Percentiles rank a stretch among this genome's conserved stretches.
These are phyloP conservation scores for Babesia gibsoni DNA, from an alignment of 169 alveolate genomes.

Conservation along the genomic window DNA sequence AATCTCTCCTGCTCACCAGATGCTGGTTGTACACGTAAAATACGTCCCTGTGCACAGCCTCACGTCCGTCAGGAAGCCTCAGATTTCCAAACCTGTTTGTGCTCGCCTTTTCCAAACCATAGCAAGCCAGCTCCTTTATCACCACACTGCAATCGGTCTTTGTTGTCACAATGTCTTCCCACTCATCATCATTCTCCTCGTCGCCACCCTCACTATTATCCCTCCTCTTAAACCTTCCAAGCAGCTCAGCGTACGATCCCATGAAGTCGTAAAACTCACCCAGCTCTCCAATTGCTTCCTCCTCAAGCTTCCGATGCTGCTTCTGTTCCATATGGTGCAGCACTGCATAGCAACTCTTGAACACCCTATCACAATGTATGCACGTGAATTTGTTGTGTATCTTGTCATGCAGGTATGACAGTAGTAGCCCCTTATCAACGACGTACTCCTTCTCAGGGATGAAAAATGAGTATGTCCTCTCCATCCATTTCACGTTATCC, in stretches of 20 bases:
- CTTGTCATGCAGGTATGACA: slow-evolving; percentile 65
- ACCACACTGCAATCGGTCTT: slow-evolving; percentile 40
- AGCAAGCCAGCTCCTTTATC: slow-evolving; percentile 5
- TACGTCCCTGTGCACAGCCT: slow-evolving; percentile 79
- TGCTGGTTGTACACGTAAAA: slow-evolving; percentile 81
- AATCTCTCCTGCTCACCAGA: slow-evolving; percentile 27
- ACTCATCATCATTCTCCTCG: slow-evolving; percentile 65
- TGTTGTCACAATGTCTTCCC: slow-evolving; percentile 68
- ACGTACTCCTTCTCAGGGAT: slow-evolving; percentile 72
- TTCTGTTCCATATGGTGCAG: slow-evolving; percentile 72
- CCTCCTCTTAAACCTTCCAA: background rate
- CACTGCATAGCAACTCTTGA: slow-evolving; percentile 66
- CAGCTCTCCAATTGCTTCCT: slow-evolving; percentile 49
- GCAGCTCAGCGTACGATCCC: slow-evolving; percentile 24
- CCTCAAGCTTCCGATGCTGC: slow-evolving; percentile 66
- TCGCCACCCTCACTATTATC: background rate
- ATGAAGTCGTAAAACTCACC: slow-evolving; percentile 58
- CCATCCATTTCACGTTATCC: slow-evolving; percentile 59
- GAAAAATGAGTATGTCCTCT: slow-evolving; percentile 41
- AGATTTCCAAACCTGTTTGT: slow-evolving; percentile 76
- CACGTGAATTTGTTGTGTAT: slow-evolving; percentile 66
- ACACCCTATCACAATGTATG: slow-evolving; percentile 63
- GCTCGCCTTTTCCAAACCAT: slow-evolving; percentile 57
- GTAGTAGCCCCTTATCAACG: slow-evolving; percentile 57
- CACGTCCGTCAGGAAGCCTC: slow-evolving; percentile 82